Conservation (phyloP, 1,139 yeast species). For the Martiniozyma asiatica region DNA sequence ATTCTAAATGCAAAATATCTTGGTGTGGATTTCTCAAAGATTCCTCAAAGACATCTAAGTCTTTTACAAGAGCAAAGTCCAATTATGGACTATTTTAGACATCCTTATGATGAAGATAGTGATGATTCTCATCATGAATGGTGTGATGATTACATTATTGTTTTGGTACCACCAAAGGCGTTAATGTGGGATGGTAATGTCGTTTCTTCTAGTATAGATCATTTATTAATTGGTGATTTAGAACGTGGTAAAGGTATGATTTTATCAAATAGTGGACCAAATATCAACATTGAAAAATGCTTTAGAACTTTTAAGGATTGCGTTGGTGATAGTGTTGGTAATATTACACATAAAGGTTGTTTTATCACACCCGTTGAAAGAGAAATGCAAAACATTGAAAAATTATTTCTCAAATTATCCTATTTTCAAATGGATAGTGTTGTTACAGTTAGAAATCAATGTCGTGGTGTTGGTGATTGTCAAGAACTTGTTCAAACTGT, state of each 20-base stretch:
- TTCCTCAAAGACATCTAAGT: constrained; percentile 21
- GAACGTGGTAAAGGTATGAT: constrained; percentile 62
- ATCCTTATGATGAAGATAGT: constrained; percentile 26
- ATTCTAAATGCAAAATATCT: constrained; percentile 21
- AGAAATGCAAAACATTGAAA: constrained; percentile 57
- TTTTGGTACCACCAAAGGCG: constrained; percentile 73
- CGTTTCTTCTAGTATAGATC: constrained; percentile 36
- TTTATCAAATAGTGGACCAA: constrained; percentile 52
- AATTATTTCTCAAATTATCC: constrained; percentile 59
- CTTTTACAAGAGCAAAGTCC: constrained; percentile 14
- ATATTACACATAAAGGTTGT: constrained; percentile 49
- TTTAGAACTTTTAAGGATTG: constrained; percentile 38
- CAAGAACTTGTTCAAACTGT: constrained; percentile 71
- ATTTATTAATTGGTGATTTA: constrained; percentile 27
- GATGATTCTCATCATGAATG: constrained; percentile 1
- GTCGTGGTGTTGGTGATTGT: constrained; percentile 39
- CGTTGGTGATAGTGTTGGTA: constrained; percentile 41
- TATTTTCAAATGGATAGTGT: constrained; percentile 57
- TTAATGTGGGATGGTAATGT: constrained; percentile 86
- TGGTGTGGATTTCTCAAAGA: constrained; percentile 21
- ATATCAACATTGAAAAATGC: constrained; percentile 32
- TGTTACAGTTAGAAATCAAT: constrained; percentile 35
- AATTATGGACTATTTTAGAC: constrained; percentile 9
- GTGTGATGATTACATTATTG: constrained; percentile 48
- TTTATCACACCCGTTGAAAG: constrained; percentile 65